Evolutionary conservation across 2,329 filamentous ascomycete species (phyloP).

Genomic region (Phyllosticta capitalensis): DNA sequence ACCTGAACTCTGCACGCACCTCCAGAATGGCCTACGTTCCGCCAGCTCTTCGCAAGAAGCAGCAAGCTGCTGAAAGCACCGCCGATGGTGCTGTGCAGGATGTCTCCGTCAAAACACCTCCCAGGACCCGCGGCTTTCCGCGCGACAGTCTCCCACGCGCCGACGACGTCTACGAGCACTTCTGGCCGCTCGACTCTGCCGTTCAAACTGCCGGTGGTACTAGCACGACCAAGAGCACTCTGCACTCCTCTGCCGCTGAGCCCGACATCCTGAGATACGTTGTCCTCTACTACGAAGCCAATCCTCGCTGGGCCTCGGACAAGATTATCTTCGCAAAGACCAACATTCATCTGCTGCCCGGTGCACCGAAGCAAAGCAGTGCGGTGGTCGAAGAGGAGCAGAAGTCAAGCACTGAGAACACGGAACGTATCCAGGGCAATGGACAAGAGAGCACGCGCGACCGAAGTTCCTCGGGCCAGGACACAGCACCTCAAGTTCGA

Average conservation of each 20-base stretch:
- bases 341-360: slow-evolving; percentile 19
- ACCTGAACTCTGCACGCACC: no score
- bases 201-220: neutral
- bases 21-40: slow-evolving; percentile 4
- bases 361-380: neutral
- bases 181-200: neutral
- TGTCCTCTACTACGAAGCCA: slow-evolving; percentile 19
- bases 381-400: neutral
- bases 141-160: neutral
- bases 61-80: neutral
- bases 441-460: neutral
- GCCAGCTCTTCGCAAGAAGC: slow-evolving; percentile 3
- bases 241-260: slow-evolving; percentile 14
- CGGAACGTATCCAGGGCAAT: neutral
- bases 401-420: neutral
- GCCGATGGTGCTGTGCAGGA: neutral
- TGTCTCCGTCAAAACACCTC: neutral
- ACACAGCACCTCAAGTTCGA: neutral
- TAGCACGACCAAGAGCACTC: neutral
- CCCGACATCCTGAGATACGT: slow-evolving; percentile 16
- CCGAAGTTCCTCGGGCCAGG: neutral
- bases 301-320: slow-evolving; percentile 19
- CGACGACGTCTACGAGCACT: slow-evolving; percentile 7
- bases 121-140: neutral
- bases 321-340: slow-evolving; percentile 22